Conservation (phyloP, 2,329 filamentous ascomycete genomes). For the Pyricularia grisea region DNA sequence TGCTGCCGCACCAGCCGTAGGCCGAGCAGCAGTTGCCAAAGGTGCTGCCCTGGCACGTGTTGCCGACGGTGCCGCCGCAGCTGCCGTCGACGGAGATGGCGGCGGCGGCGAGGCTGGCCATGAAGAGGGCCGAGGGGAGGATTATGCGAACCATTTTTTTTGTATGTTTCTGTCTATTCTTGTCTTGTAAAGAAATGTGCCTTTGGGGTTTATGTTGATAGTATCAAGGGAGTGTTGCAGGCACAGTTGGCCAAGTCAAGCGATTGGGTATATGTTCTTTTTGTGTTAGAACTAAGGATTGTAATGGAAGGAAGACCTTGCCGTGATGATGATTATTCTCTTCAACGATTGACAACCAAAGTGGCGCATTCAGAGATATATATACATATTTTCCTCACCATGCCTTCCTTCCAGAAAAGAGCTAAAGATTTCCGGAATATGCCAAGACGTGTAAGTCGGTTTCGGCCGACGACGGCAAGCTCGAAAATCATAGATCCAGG, state of each 20-base stretch:
- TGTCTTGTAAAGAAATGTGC: too few species aligned
- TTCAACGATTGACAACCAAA: background rate
- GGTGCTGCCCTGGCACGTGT: background rate
- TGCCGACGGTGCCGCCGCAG: background rate
- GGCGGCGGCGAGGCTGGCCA: background rate
- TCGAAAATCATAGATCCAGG: too few species aligned
- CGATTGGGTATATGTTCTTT: background rate
- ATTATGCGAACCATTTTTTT: background rate
- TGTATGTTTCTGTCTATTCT: too few species aligned
- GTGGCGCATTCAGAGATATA: background rate
- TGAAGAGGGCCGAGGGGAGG: background rate
- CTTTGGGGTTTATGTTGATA: too few species aligned
- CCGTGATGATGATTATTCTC: background rate
- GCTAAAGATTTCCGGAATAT: background rate
- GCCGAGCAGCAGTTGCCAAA: background rate
- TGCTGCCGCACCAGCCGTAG: conserved; percentile 1
- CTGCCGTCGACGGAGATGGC: background rate
- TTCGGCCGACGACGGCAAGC: background rate
- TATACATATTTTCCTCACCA: background rate
- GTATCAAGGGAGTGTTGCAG: background rate
- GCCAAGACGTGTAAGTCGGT: background rate
- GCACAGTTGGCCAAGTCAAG: too few species aligned
- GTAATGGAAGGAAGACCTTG: background rate
- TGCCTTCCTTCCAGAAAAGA: background rate
- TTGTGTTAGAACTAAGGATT: background rate